Percentiles rank a stretch among this genome's conserved stretches.
These are phyloP conservation scores for Eleusine indica DNA, from an alignment of 176 grass and related monocot species.

Conservation along the genomic window DNA sequence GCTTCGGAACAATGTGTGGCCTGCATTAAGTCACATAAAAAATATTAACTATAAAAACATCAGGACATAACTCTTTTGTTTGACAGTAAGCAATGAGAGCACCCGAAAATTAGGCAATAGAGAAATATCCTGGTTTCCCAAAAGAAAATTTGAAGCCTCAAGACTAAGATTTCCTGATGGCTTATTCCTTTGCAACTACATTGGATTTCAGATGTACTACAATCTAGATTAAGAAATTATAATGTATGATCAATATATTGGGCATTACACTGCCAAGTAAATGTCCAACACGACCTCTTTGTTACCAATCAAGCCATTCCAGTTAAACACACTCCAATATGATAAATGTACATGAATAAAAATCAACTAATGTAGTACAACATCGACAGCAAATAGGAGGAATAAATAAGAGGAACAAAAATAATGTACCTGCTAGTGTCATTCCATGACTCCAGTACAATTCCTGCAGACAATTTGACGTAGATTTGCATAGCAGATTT, in stretches of 20 bases:
- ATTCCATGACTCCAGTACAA: constrained; percentile 94
- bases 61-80: neutral
- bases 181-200: constrained; percentile 3
- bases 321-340: neutral
- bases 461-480: constrained; percentile 77
- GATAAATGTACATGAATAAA: neutral
- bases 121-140: neutral
- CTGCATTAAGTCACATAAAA: constrained; percentile 48
- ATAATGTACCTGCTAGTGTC: constrained; percentile 75
- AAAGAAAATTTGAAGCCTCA: neutral
- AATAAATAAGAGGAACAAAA: constrained; percentile 15
- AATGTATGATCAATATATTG: neutral
- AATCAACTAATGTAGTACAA: neutral
- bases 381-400: neutral
- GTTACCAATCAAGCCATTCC: neutral
- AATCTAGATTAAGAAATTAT: neutral
- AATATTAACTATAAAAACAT: constrained; percentile 21
- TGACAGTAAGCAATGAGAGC: neutral
- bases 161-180: neutral
- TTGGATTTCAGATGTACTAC: constrained; percentile 5
- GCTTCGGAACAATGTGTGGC: constrained; percentile 71
- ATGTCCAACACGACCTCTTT: neutral
- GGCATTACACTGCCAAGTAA: neutral
- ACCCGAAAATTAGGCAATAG: neutral
- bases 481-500: constrained; percentile 94